Evolutionary conservation across 805 yeast genomes (phyloP), one percentile per base, ranked within the genome.

Genomic region (Vanderwaltozyma yarrowii): DNA sequence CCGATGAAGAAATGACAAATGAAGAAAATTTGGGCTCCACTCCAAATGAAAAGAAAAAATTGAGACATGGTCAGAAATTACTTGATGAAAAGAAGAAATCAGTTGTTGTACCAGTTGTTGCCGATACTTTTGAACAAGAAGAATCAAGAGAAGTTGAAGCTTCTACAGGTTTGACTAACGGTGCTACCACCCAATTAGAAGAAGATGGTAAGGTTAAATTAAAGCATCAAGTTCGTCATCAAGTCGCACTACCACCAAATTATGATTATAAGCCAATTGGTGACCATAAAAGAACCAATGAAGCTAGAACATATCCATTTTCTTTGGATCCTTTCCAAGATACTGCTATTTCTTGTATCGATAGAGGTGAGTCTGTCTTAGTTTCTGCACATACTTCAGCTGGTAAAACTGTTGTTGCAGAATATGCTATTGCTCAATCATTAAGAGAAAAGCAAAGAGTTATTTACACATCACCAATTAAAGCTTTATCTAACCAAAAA

Each of bases 321-420:
- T 75, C 78, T 0, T 70, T 92, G 47, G 99, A 92, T 71, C 96
- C 98, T 23, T 92, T 92, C 70, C 99, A 92, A 66, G 95, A 92
- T 50, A 88, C 95, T 15, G 83, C 97, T 13, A 80, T 92, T 45
- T 87, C 95, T 10, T 89, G 97, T 64, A 92, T 92, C 46, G 97
- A 92, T 60, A 72, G 97, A 56, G 75, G 78, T 49, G 97, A 89
- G 63, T 81, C 95, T 2, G 99, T 92, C 18, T 69, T 92, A 49
- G 98, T 92, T 5, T 87, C 96, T 25, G 99, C 99, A 9, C 97
- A 87, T 54, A 88, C 96, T 0, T 87, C 96, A 36, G 96, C 96
- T 10, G 96, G 96, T 66, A 88, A 88, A 56, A 88, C 96, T 0
- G 96, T 88, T 33, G 96, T 88, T 30, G 96, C 96, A 1, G 96